These are phyloP conservation scores for Ophiocordyceps camponoti-leonardi DNA, from an alignment of 2,329 filamentous ascomycete genomes.

Conservation along the genomic window DNA sequence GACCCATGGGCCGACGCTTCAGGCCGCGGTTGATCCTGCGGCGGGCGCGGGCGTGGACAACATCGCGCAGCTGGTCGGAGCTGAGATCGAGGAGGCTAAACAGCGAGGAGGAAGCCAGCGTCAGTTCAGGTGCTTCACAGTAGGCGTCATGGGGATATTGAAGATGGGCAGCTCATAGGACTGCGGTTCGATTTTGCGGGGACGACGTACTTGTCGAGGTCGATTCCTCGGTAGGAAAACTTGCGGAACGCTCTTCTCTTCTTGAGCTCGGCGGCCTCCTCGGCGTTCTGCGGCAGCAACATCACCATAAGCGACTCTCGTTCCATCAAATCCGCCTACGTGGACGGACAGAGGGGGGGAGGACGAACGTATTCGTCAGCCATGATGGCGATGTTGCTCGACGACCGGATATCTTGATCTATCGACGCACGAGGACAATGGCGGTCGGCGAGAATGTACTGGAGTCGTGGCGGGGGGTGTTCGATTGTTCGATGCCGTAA, in stretches of 20 bases:
- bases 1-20: constrained; percentile 99
- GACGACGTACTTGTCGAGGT: constrained; percentile 86
- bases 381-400: constrained; percentile 43
- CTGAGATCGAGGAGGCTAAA: constrained; percentile 91
- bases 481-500: constrained; percentile 13
- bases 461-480: constrained; percentile 15
- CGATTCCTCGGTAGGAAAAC: constrained; percentile 98
- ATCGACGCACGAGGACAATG: constrained; percentile 25
- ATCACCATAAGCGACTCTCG: constrained; percentile 12
- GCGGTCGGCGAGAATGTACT: constrained; percentile 19
- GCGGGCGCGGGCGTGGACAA: constrained; percentile 96
- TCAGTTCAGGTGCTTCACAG: background rate
- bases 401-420: constrained; percentile 18
- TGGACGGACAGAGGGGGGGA: constrained; percentile 9
- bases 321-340: background rate
- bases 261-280: constrained; percentile 98
- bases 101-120: constrained; percentile 3
- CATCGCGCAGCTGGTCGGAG: constrained; percentile 96
- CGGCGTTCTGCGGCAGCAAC: constrained; percentile 55
- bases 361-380: constrained; percentile 85
- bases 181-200: constrained; percentile 2
- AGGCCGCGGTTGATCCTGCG: constrained; percentile 98
- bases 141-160: constrained; percentile 37
- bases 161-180: constrained; percentile 62
- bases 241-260: constrained; percentile 99